Percentiles rank a stretch among this genome's conserved stretches.
Conservation (phyloP, 805 yeast species). For the Metschnikowia amazonensis region DNA sequence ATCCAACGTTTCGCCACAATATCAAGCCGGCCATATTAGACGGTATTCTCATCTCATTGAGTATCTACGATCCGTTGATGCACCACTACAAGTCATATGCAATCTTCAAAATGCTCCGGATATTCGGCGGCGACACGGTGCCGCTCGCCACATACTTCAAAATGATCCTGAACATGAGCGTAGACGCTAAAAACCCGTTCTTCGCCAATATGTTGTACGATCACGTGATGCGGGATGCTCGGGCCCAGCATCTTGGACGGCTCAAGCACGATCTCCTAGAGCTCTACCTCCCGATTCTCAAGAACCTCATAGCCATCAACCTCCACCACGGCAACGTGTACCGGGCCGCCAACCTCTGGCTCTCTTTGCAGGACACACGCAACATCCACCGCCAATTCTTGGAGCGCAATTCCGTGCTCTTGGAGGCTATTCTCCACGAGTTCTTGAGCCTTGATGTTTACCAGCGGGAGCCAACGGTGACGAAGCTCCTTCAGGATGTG, state of each 20-base stretch:
- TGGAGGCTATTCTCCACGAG: conserved; percentile 2
- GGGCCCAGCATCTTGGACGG: not conserved
- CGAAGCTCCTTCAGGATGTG: not conserved
- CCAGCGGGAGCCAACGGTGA: not conserved
- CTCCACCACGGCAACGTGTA: conserved; percentile 12
- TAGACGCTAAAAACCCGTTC: conserved; percentile 11
- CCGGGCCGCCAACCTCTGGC: conserved; percentile 20
- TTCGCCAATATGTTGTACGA: conserved; percentile 20
- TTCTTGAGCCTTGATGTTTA: not conserved
- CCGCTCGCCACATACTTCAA: conserved; percentile 2
- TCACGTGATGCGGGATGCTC: not conserved
- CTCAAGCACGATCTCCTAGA: not conserved
- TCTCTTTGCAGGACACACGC: not conserved
- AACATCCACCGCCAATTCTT: conserved; percentile 2
- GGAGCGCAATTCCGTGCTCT: conserved; percentile 1
- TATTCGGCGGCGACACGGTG: not conserved
- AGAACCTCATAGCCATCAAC: conserved; percentile 9
- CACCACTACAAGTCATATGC: conserved; percentile 14
- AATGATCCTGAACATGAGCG: conserved; percentile 12
- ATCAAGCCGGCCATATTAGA: conserved; percentile 8
- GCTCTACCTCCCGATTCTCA: not conserved
- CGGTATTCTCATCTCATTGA: conserved; percentile 9
- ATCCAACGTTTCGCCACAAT: not conserved
- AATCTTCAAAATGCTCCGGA: conserved; percentile 9
- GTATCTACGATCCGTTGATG: conserved; percentile 9